Conservation (phyloP, 768 basidiomycete genomes). For the Sistotremastrum suecicum region DNA sequence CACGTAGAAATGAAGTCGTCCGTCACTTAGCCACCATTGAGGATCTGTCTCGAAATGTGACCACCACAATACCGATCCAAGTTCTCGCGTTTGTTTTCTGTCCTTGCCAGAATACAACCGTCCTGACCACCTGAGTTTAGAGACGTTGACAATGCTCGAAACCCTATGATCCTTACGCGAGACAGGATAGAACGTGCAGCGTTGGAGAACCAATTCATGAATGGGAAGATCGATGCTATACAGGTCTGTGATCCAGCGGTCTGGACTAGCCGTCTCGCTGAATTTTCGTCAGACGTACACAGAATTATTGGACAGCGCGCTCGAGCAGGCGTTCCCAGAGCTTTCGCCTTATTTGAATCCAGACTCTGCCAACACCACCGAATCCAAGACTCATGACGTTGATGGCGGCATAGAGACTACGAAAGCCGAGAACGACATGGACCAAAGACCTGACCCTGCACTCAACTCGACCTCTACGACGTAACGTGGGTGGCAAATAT, state of each 20-base stretch:
- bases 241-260: slow-evolving; percentile 31
- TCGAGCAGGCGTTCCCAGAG: slow-evolving; percentile 61
- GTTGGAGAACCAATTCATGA: slow-evolving; percentile 86
- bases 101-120: not conserved
- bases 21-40: slow-evolving; percentile 52
- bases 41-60: slow-evolving; percentile 45
- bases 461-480: too few relatives aligned
- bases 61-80: slow-evolving; percentile 61
- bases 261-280: slow-evolving; percentile 1
- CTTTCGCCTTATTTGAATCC: slow-evolving; percentile 36
- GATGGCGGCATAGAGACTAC: too few relatives aligned
- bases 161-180: slow-evolving; percentile 71
- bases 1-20: slow-evolving; percentile 57
- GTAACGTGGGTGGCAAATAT: too few relatives aligned
- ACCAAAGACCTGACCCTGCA: too few relatives aligned
- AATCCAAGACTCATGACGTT: too few relatives aligned
- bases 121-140: slow-evolving; percentile 19
- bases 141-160: slow-evolving; percentile 68
- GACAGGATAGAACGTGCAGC: slow-evolving; percentile 72
- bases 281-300: slow-evolving; percentile 47
- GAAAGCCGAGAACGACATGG: too few relatives aligned
- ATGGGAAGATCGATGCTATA: slow-evolving; percentile 72
- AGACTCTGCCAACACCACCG: too few relatives aligned
- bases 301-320: slow-evolving; percentile 49
- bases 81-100: slow-evolving; percentile 19